A percentile compares a stretch with the other conserved stretches of the same genome.
phyloP scores from a whole-genome alignment of 352 stramenopile genomes.

The Phytophthora tubulina region DNA sequence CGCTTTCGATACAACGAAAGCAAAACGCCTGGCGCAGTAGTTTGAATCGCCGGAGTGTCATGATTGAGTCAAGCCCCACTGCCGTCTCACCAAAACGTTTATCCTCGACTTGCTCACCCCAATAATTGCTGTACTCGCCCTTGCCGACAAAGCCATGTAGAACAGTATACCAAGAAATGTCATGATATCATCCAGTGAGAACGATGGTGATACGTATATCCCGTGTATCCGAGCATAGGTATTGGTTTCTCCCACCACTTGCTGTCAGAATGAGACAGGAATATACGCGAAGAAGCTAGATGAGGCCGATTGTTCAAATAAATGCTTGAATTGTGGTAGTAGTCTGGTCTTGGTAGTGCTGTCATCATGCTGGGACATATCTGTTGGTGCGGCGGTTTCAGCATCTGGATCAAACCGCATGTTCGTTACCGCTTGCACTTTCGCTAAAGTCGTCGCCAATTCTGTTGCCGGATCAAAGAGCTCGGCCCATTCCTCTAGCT shows the following conservation, averaged over 20 bases:
- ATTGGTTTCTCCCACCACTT: conserved; percentile 17
- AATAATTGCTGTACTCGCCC: conserved; percentile 41
- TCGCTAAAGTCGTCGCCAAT: neutral
- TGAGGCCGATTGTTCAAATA: conserved; percentile 35
- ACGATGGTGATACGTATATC: neutral
- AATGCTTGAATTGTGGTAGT: conserved; percentile 9
- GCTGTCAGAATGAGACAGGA: conserved; percentile 20
- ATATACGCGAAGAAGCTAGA: conserved; percentile 44
- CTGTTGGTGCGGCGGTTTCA: neutral
- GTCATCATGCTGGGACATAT: conserved; percentile 8
- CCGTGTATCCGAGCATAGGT: neutral
- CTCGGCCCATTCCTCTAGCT: conserved; percentile 1
- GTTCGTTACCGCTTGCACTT: conserved; percentile 14
- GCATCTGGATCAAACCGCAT: conserved; percentile 13
- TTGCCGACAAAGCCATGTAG: conserved; percentile 39
- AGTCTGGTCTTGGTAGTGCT: conserved; percentile 7
- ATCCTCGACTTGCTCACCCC: conserved; percentile 36
- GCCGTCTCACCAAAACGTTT: conserved; percentile 15
- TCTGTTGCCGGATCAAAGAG: neutral
- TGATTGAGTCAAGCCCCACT: conserved; percentile 25
- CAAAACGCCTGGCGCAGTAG: conserved; percentile 22
- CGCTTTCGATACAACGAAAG: conserved; percentile 14
- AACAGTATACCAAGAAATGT: conserved; percentile 44
- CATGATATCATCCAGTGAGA: conserved; percentile 38
- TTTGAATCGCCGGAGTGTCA: conserved; percentile 36